Evolutionary conservation across 345 rosid genomes (phyloP), one percentile per base, ranked within the genome.

Genomic region (Lumnitzera racemosa): DNA sequence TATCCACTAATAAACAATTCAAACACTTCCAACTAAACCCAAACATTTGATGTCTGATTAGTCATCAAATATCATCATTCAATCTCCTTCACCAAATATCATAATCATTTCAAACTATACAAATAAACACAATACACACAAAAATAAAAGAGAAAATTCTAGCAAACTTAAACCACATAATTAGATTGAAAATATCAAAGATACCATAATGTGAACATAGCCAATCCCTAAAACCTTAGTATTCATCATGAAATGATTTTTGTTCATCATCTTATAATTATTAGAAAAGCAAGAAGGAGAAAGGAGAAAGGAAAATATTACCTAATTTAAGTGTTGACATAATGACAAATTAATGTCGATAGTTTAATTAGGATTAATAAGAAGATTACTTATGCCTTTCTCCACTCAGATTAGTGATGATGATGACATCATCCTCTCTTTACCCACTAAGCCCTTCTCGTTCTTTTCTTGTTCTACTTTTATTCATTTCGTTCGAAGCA

Each of bases 341-440:
- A 81, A 75, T 94, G 97, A 54, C 99, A 94, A 56, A 94, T 94
- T 88, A 68, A 94, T 90, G 74, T 94, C 90, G 69, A 90, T 85
- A 31, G 96, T 86, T 97, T 97, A 94, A 76, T 94, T 97, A 57
- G 97, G 97, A 70, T 75, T 80, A 46, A 78, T 73, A 11, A 94
- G 71, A 70, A 90, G 95, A 70, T 90, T 90, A 79, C 96, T 86
- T 16, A 97, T 90, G 16, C 97, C 99, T 74, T 94, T 94, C 49
- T 94, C 97, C 60, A 94, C 96, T 14, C 95, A 89, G 20, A 88
- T 95, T 15, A 83, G 59, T 12, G 96, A 96, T 47, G 96, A 80
- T 17, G 80, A 62, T 29, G 68, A 68, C 20, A 80, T 71, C 59
- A 61, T 64, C 67, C 61, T 57, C 62, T 49, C 67, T 64, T 20